Conservation (phyloP, 352 stramenopile genomes). For the Phytophthora boehmeriae region DNA sequence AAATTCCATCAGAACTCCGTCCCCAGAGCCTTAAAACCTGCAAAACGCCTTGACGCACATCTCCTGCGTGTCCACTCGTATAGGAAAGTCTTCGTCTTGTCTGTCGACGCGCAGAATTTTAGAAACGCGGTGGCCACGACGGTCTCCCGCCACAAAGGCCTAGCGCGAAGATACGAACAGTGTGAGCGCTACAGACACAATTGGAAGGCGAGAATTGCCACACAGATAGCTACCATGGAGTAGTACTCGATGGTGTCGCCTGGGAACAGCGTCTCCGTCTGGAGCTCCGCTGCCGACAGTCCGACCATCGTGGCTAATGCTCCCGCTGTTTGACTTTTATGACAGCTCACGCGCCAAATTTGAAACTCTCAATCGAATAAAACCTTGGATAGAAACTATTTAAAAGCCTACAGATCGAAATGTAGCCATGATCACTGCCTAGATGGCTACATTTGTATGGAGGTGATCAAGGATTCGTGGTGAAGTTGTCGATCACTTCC, state of each 20-base stretch:
- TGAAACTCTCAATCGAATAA: not conserved
- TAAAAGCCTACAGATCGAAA: too few relatives aligned
- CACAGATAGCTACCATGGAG: conserved; percentile 50
- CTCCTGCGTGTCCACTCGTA: conserved; percentile 72
- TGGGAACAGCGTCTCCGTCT: conserved; percentile 61
- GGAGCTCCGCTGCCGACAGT: conserved; percentile 64
- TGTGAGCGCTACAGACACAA: conserved; percentile 13
- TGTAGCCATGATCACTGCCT: too few relatives aligned
- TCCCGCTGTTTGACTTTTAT: not conserved
- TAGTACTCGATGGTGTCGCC: conserved; percentile 84
- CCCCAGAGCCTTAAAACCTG: not conserved
- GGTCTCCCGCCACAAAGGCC: conserved; percentile 74
- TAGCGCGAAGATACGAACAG: conserved; percentile 16
- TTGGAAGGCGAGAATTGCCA: not conserved
- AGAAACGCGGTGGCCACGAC: conserved; percentile 60
- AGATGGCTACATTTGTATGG: too few relatives aligned
- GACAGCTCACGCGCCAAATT: not conserved
- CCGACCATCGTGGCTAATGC: conserved; percentile 27
- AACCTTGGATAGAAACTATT: not conserved
- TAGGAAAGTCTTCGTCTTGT: conserved; percentile 55
- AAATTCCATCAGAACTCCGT: not conserved
- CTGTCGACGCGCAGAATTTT: conserved; percentile 63
- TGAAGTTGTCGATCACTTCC: not conserved
- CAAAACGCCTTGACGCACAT: conserved; percentile 39
- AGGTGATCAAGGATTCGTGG: not conserved